A percentile compares a stretch with the other conserved stretches of the same genome.
Evolutionary conservation across 2,329 filamentous ascomycete genomes (phyloP).

Genomic region (Cucurbitaria berberidis): DNA sequence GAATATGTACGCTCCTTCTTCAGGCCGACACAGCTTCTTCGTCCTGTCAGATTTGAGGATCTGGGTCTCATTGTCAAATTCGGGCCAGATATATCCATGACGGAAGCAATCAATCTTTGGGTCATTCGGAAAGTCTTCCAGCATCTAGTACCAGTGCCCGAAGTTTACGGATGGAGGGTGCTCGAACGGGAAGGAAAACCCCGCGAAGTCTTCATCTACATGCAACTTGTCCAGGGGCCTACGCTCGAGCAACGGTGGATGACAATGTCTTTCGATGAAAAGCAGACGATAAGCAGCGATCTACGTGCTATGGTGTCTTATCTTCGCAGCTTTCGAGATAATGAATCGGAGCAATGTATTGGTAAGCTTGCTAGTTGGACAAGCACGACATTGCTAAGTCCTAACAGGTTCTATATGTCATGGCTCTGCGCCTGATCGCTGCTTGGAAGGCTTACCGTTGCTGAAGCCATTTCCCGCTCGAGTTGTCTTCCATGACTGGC

Average conservation of each 20-base stretch:
- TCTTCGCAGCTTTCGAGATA: background rate
- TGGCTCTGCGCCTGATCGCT: conserved; percentile 4
- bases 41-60: conserved; percentile 7
- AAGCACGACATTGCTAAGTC: too few species aligned
- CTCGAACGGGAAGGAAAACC: conserved; percentile 4
- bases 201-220: conserved; percentile 29
- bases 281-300: conserved; percentile 7
- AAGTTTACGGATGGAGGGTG: conserved; percentile 26
- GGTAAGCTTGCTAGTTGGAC: too few species aligned
- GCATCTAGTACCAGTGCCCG: conserved; percentile 18
- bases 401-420: conserved; percentile 6
- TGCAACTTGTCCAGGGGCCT: conserved; percentile 22
- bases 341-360: conserved; percentile 8
- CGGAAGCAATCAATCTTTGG: conserved; percentile 17
- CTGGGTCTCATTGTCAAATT: conserved; percentile 23
- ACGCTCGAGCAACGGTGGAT: conserved; percentile 23
- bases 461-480: conserved; percentile 1
- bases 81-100: conserved; percentile 13
- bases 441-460: conserved; percentile 7
- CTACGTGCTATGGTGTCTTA: conserved; percentile 7
- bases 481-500: conserved; percentile 27
- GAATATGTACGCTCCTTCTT: conserved; percentile 6
- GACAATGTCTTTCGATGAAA: conserved; percentile 11
- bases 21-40: background rate
- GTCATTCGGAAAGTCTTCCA: conserved; percentile 13